phyloP scores from a whole-genome alignment of 1,139 yeast genomes.

The Kodamaea fungicola region DNA sequence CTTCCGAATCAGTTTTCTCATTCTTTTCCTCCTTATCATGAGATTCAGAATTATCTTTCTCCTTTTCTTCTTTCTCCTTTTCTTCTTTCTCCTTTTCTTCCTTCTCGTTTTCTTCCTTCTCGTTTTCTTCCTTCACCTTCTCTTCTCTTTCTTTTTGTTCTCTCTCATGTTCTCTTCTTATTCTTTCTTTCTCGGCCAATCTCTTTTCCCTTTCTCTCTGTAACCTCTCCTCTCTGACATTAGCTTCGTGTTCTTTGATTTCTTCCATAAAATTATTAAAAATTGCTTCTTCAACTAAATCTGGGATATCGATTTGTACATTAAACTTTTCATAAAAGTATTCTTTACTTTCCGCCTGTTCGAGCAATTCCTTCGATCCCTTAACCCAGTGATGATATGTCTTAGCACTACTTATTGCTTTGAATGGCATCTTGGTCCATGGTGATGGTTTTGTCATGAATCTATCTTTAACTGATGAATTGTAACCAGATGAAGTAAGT shows the following conservation, averaged over 20 bases:
- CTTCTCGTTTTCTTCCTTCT: constrained; percentile 5
- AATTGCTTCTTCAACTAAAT: constrained; percentile 61
- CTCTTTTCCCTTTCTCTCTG: constrained; percentile 23
- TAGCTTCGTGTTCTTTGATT: constrained; percentile 29
- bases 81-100: constrained; percentile 5
- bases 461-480: constrained; percentile 55
- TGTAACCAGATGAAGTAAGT: constrained; percentile 42
- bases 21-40: constrained; percentile 5
- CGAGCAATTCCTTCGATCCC: constrained; percentile 56
- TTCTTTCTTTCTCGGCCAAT: constrained; percentile 12
- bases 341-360: constrained; percentile 42
- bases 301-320: constrained; percentile 66
- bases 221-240: constrained; percentile 12
- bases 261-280: constrained; percentile 50
- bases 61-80: constrained; percentile 1
- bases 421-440: constrained; percentile 71
- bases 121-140: constrained; percentile 7
- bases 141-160: constrained; percentile 4
- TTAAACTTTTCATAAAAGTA: constrained; percentile 77
- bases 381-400: constrained; percentile 81
- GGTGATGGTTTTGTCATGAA: constrained; percentile 73
- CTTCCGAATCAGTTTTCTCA: constrained; percentile 1
- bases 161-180: constrained; percentile 8
- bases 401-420: constrained; percentile 42
- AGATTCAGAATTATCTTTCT: constrained; percentile 1